Evolutionary conservation across 306 rosid species (phyloP), one percentile per base, ranked within the genome.

Genomic region (Quercus variabilis): DNA sequence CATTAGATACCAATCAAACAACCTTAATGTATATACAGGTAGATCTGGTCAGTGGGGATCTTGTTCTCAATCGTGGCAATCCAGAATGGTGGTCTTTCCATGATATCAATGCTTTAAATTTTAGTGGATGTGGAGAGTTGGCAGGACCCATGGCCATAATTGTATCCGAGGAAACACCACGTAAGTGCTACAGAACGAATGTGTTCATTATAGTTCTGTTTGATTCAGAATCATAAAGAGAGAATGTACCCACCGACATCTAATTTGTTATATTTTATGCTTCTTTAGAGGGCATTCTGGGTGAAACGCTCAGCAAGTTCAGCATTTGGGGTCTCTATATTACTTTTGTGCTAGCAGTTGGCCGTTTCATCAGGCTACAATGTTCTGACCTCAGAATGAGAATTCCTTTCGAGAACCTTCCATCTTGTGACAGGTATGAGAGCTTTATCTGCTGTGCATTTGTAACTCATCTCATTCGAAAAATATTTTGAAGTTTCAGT

Each of bases 261-360:
- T 10, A 9, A 8, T 46, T 46, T 46, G 52, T 46, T 46, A 10
- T 46, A 46, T 1, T 46, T 46, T 10, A 75, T 84, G 55, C 69
- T 74, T 52, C 74, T 86, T 57, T 93, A 96, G 99, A 92, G 90
- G 99, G 99, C 78, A 93, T 96, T 76, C 94, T 96, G 55, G 99
- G 99, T 58, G 99, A 96, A 84, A 96, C 98, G 26, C 92, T 96
- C 33, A 96, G 98, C 96, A 96, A 96, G 90, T 96, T 96, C 96
- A 96, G 99, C 92, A 96, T 96, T 79, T 96, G 98, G 99, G 99
- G 99, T 83, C 98, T 96, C 79, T 96, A 96, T 90, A 93, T 96
- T 73, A 96, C 99, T 79, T 96, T 93, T 83, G 98, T 96, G 83
- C 93, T 96, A 55, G 99, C 99, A 31, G 98, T 96, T 74, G 94